Evolutionary conservation across 768 basidiomycete genomes (phyloP), one percentile per base, ranked within the genome.

Genomic region (Suillus ampliporus): DNA sequence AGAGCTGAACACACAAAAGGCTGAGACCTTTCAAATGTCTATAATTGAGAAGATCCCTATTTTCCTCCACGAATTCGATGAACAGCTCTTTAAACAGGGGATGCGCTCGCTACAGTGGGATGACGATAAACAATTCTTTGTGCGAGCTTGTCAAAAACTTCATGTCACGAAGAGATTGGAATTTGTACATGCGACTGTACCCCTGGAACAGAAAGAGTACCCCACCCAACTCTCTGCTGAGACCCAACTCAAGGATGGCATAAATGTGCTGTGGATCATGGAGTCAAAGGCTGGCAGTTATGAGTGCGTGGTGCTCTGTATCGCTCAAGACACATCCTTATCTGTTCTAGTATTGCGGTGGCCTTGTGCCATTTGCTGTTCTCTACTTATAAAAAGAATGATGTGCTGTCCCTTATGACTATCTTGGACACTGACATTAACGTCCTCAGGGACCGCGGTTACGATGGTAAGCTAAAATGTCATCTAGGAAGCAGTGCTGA

Each of bases 341-440:
- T 47, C 38, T 58, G 50, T 44, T 65, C 17, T 52, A 94, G 93
- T 73, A 88, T 96, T 10, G 88, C 95, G 0, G 87, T 86, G 1
- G 88, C 91, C 0, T 79, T 97, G 21, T 92, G 91, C 72, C 86
- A 87, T 14, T 74, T 89, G 5, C 76, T 96, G 40, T 90, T 97
- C 66, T 83, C 88, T 56, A 80, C 84, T 1, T 87, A 89, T 1
- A 89, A 90, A 72, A 84, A 87, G 17, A 91, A 94, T 69, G 95
- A 98, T 71, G 87, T 91, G 0, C 78, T 97, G 14, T 74, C 97
- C 13, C 87, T 97, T 64, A 90, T 92, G 84, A 96, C 94, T 0
- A 92, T 98, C 51, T 80, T 98, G 17, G 91, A 91, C 0, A 95
- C 95, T 0, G 90, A 94, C 61, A 75, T 97, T 21, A 82, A 86